Base-by-base conservation (phyloP, 768 basidiomycete genomes). In the Epithele typhae region DNA sequence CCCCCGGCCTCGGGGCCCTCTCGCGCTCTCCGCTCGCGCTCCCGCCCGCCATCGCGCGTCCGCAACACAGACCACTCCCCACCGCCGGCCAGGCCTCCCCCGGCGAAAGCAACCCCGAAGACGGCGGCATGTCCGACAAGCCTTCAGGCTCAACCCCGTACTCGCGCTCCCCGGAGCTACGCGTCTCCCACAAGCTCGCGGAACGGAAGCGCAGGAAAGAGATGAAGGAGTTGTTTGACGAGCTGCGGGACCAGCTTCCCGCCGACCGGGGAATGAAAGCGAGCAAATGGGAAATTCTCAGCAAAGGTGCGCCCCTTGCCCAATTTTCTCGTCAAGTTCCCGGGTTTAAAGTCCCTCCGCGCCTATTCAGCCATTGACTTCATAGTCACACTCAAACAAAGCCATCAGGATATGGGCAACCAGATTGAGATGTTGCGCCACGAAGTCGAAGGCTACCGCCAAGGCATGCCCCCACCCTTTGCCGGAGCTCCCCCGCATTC, bases 211-310 rank as follows among this genome's bases (percentile, higher is more conserved):
- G 96, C 57, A 76, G 96, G 66, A 97, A 95, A 68, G 96, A 99
- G 69, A 99, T 99, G 96, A 96, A 96, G 64, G 94, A 97, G 49
- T 66, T 99, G 36, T 98, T 98, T 61, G 96, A 99, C 57, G 96
- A 99, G 64, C 69, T 99, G 53, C 78, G 92, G 48, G 94, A 96
- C 64, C 82, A 90, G 59, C 71, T 99, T 21, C 96, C 96, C 1
- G 85, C 86, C 42, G 92, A 92, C 70, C 79, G 87, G 43, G 92
- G 87, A 35, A 89, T 93, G 83, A 98, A 98, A 63, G 87, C 92
- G 17, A 93, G 90, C 70, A 99, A 99, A 70, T 98, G 95, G 96
- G 96, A 99, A 71, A 97, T 97, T 51, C 69, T 99, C 25, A 94
- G 85, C 68, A 95, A 96, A 82, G 90, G 94, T 90, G 55, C 53